Evolutionary conservation across 148 eudicot species (phyloP).

Genomic region (Bassia scoparia): DNA sequence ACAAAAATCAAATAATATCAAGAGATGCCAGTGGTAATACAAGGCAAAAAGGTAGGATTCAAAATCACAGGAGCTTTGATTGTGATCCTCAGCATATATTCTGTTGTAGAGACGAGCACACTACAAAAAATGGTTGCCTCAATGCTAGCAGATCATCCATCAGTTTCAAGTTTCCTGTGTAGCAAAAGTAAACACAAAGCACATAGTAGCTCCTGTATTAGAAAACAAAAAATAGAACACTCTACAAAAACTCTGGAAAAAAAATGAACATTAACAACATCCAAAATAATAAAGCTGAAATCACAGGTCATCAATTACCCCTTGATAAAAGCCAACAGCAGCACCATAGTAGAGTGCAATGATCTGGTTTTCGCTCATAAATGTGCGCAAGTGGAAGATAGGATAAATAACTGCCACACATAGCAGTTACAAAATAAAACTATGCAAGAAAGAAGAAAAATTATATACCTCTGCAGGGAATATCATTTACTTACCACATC

Average conservation of each 20-base stretch:
- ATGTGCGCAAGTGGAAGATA: slow-evolving; percentile 98
- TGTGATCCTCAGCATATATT: slow-evolving; percentile 96
- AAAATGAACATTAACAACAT: neutral
- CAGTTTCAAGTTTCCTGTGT: slow-evolving; percentile 87
- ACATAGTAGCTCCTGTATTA: neutral
- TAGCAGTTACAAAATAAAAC: neutral
- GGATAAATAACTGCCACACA: slow-evolving; percentile 67
- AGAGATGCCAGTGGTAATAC: slow-evolving; percentile 11
- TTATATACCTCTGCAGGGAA: neutral
- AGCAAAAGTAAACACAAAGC: slow-evolving; percentile 15
- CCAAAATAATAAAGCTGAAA: neutral
- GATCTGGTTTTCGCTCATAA: slow-evolving; percentile 82
- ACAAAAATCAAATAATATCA: slow-evolving; percentile 23
- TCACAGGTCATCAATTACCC: slow-evolving; percentile 50
- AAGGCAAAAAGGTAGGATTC: neutral
- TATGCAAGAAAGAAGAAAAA: neutral
- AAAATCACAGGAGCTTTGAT: slow-evolving; percentile 12
- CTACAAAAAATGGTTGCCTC: slow-evolving; percentile 84
- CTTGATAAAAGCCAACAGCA: slow-evolving; percentile 97
- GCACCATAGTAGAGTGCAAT: slow-evolving; percentile 50
- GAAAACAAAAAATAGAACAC: neutral
- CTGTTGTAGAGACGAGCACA: slow-evolving; percentile 93
- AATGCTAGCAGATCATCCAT: slow-evolving; percentile 84
- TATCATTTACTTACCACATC: slow-evolving; percentile 67
- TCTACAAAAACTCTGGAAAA: neutral